Conservation (phyloP, 2,329 filamentous ascomycete species). For the Lasiodiplodia theobromae region DNA sequence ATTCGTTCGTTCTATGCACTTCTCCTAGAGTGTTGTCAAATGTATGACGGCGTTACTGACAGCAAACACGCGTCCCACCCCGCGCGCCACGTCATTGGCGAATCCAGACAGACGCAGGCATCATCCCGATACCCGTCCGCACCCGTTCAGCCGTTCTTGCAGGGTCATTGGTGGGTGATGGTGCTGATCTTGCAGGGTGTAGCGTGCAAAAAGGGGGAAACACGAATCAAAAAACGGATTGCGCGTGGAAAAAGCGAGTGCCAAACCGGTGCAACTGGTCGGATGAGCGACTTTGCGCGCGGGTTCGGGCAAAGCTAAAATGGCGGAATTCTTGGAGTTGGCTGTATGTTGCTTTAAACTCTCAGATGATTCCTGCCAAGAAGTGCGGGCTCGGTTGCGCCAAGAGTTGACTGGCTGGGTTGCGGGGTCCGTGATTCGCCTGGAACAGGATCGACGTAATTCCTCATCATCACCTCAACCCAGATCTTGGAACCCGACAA, state of each 20-base stretch:
- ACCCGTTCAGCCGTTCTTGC: background rate
- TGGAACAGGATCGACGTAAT: background rate
- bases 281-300: background rate
- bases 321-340: background rate
- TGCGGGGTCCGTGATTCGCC: background rate
- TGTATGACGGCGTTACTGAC: background rate
- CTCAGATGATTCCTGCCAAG: conserved; percentile 1
- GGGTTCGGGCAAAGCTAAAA: background rate
- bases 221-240: background rate
- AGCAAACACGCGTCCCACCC: background rate
- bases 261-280: background rate
- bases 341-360: conserved; percentile 2
- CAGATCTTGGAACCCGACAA: background rate
- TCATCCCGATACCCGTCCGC: background rate
- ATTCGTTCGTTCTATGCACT: too few species aligned
- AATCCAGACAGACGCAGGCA: background rate
- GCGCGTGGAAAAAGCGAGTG: background rate
- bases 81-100: background rate
- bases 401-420: background rate
- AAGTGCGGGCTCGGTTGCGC: background rate
- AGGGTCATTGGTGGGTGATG: background rate
- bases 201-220: background rate
- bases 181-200: background rate
- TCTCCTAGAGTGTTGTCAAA: too few species aligned
- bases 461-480: background rate